Percentiles rank a stretch among this genome's conserved stretches.
These are phyloP conservation scores for Cordyceps cicadae DNA, from an alignment of 2,329 filamentous ascomycete species.

Conservation along the genomic window DNA sequence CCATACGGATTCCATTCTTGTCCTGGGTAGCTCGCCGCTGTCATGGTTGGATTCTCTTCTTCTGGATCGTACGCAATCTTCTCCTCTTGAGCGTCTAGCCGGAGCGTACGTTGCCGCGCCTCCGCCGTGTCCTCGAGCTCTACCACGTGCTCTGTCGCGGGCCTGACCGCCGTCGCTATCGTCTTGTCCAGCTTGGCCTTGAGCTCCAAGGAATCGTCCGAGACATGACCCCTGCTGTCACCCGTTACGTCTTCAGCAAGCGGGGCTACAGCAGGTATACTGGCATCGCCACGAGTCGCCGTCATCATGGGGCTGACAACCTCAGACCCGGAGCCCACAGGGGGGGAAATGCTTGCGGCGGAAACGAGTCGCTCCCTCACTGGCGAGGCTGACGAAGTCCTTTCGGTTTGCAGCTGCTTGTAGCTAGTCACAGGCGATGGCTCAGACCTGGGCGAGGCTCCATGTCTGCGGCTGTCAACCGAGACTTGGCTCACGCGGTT, in stretches of 20 bases:
- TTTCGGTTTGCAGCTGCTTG: not conserved
- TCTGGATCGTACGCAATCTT: slow-evolving; percentile 40
- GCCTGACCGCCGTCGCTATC: slow-evolving; percentile 12
- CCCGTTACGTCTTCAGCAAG: not conserved
- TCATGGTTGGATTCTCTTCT: slow-evolving; percentile 47
- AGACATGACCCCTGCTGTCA: slow-evolving; percentile 4
- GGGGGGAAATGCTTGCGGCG: not conserved
- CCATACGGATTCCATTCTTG: slow-evolving; percentile 60
- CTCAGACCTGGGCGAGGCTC: not conserved
- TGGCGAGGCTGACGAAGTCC: not conserved
- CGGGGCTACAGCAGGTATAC: not conserved
- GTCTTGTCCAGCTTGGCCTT: not conserved
- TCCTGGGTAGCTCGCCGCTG: slow-evolving; percentile 59
- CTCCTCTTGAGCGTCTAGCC: slow-evolving; percentile 41
- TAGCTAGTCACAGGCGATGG: not conserved
- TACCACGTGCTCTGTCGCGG: slow-evolving; percentile 27
- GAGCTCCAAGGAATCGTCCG: slow-evolving; percentile 14
- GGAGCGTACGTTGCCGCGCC: slow-evolving; percentile 35
- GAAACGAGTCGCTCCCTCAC: not conserved
- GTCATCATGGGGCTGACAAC: not conserved
- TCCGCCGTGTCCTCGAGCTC: slow-evolving; percentile 36
- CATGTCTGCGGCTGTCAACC: not conserved
- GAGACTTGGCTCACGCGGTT: slow-evolving; percentile 8
- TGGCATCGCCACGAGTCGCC: not conserved
- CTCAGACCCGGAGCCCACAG: not conserved